Percentiles rank a stretch among this genome's conserved stretches.
These are phyloP conservation scores for Phytophthora gonapodyides DNA, from an alignment of 352 stramenopile species.

Conservation along the genomic window DNA sequence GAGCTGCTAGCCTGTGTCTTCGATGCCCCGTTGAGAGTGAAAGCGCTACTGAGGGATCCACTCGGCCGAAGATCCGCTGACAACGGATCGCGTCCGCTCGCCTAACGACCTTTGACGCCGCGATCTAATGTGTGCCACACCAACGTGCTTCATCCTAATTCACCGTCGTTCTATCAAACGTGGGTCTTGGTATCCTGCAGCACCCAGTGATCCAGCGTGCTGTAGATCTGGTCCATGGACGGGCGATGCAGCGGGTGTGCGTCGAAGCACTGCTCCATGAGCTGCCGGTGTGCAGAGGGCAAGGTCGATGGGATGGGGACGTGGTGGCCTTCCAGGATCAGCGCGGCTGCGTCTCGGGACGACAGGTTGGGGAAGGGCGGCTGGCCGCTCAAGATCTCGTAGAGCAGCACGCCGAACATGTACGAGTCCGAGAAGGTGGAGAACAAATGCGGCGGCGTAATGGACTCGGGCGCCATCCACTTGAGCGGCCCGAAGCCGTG, in stretches of 20 bases:
- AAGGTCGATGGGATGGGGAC: constrained; percentile 56
- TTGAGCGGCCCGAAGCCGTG: constrained; percentile 74
- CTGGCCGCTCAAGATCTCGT: constrained; percentile 72
- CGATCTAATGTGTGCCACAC: constrained; percentile 36
- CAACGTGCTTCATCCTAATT: constrained; percentile 2
- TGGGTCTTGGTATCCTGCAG: constrained; percentile 47
- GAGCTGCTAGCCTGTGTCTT: constrained; percentile 6
- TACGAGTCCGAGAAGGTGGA: constrained; percentile 75
- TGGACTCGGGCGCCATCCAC: constrained; percentile 76
- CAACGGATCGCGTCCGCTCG: constrained; percentile 17
- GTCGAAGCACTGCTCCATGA: constrained; percentile 72
- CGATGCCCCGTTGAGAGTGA: constrained; percentile 10
- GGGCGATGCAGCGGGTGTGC: constrained; percentile 55
- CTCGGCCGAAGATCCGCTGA: constrained; percentile 4
- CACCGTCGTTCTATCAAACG: background rate
- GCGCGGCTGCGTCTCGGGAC: constrained; percentile 54
- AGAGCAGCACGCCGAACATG: constrained; percentile 79
- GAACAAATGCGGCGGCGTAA: constrained; percentile 68
- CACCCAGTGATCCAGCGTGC: constrained; percentile 63
- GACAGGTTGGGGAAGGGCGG: constrained; percentile 61
- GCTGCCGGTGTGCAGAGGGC: constrained; percentile 41
- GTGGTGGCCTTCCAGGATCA: constrained; percentile 70
- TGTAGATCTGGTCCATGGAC: constrained; percentile 74
- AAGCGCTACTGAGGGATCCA: constrained; percentile 13
- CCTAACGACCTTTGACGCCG: constrained; percentile 10